phyloP scores from a whole-genome alignment of 2,329 filamentous ascomycete genomes.

The Plectosphaerella plurivora region DNA sequence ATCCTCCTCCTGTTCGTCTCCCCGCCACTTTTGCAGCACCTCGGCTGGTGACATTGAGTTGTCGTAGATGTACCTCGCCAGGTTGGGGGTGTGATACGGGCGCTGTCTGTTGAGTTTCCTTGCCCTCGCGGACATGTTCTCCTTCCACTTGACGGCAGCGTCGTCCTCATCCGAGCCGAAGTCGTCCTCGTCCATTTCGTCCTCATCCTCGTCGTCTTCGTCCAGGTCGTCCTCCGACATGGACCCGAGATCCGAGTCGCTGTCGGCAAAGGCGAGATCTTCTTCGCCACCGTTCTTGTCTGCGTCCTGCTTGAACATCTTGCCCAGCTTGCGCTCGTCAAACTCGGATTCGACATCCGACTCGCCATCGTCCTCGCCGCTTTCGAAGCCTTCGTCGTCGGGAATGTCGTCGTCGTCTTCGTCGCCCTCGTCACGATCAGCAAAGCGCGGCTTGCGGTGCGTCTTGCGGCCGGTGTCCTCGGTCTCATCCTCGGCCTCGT shows the following conservation, averaged over 20 bases:
- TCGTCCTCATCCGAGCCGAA: conserved; percentile 62
- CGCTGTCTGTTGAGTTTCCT: conserved; percentile 65
- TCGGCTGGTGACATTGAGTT: conserved; percentile 69
- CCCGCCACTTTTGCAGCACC: conserved; percentile 76
- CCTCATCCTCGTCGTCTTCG: conserved; percentile 38
- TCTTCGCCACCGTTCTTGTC: conserved; percentile 54
- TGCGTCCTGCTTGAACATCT: conserved; percentile 50
- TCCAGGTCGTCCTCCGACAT: conserved; percentile 57
- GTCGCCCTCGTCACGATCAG: conserved; percentile 54
- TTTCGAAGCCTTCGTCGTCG: conserved; percentile 49
- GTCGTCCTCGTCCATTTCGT: conserved; percentile 44
- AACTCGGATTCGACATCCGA: conserved; percentile 54
- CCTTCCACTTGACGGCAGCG: conserved; percentile 78
- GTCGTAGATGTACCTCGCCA: conserved; percentile 88
- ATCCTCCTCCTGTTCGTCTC: conserved; percentile 57
- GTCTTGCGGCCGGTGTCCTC: conserved; percentile 60
- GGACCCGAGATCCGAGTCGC: conserved; percentile 92
- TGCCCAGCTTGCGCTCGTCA: conserved; percentile 55
- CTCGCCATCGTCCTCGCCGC: conserved; percentile 46
- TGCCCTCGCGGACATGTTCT: conserved; percentile 74
- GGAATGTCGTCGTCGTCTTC: conserved; percentile 39
- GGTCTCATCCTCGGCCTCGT: conserved; percentile 31
- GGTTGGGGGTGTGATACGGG: conserved; percentile 73
- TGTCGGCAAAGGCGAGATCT: conserved; percentile 88
- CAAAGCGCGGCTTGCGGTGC: conserved; percentile 52